Base-by-base conservation (phyloP, 2,329 filamentous ascomycete genomes). In the Chaetomium strumarium region DNA sequence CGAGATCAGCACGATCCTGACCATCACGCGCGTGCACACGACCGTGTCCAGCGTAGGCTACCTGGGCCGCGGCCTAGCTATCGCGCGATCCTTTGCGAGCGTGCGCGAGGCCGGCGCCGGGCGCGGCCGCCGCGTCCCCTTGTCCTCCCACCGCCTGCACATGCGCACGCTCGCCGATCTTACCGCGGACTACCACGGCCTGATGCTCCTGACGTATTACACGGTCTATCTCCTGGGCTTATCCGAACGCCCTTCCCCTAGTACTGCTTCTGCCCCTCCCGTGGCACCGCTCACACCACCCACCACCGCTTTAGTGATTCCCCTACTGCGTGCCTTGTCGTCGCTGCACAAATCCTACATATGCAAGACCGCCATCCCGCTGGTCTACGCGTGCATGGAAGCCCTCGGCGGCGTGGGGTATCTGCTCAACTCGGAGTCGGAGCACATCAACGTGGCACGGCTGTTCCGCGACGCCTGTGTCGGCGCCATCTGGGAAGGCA, bases 1-100 rank as follows among this genome's bases (percentile, higher is more conserved):
- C 20, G 84, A 87, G 60, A 86, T 90, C 53, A 75, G 78, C 37
- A 81, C 80, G 1, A 72, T 91, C 13, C 72, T 90, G 8, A 88
- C 83, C 53, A 79, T 90, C 58, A 85, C 83, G 0, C 71, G 83
- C 9, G 65, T 85, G 0, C 76, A 84, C 62, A 81, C 79, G 3
- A 72, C 79, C 8, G 70, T 82, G 2, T 71, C 71, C 0, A 75
- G 77, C 0, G 69, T 79, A 1, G 78, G 75, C 0, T 76, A 76
- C 55, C 74, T 78, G 33, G 76, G 78, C 1, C 74, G 83, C 7
- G 80, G 77, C 0, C 66, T 86, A 1, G 76, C 71, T 0, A 75
- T 86, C 13, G 76, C 77, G 0, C 75, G 77, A 46, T 78, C 80
- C 0, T 86, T 79, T 60, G 74, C 81, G 0, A 72, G 71, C 11